Base-by-base conservation (phyloP, 1,284 basidiomycete genomes). In the Marasmius fiardii region DNA sequence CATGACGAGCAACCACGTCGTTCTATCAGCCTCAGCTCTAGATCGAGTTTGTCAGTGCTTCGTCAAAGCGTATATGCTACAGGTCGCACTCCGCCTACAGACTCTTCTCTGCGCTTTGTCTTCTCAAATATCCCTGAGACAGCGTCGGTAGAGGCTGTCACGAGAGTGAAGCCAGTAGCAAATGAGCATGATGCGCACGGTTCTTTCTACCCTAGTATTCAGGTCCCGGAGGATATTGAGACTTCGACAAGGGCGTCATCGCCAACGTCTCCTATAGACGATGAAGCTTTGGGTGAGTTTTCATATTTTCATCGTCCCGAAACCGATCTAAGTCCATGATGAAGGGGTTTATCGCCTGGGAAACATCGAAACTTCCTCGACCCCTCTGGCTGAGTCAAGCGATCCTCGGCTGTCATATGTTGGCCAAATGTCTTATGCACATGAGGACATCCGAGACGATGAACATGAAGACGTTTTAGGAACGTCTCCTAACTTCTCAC, bases 151-250 rank as follows among this genome's bases (percentile, higher is more conserved):
- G 58, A 60, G 59, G 60, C 33, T 56, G 58, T 18, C 35, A 52
- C 20, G 58, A 66, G 20, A 21, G 51, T 54, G 28, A 53, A 49
- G 14, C 47, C 47, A 14, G 26, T 49, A 16, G 47, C n/a, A 33
- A n/a, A 33, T 14, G 47, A 49, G 26, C n/a, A 49, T 33, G 47
- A 48, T 16, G 37, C 52, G 23, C 47, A 52, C 56, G 43, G 66
- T 26, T 68, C 71, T 5, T 75, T 78, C 60, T 66, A 72, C 28
- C 67, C 75, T 11, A 66, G 74, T 60, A 65, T 67, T 7, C 75
- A 73, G 26, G 71, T 89, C 12, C 85, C 87, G 0, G 86, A 88
- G 64, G 88, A 90, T 61, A 75, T 88, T 2, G 75, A 78, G 54
- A 49, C 47, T 6, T 85, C 82, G 21, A 83, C 80, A 8, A 69